Base-by-base conservation (phyloP, 2,329 filamentous ascomycete genomes). In the Dactylellina leptospora region DNA sequence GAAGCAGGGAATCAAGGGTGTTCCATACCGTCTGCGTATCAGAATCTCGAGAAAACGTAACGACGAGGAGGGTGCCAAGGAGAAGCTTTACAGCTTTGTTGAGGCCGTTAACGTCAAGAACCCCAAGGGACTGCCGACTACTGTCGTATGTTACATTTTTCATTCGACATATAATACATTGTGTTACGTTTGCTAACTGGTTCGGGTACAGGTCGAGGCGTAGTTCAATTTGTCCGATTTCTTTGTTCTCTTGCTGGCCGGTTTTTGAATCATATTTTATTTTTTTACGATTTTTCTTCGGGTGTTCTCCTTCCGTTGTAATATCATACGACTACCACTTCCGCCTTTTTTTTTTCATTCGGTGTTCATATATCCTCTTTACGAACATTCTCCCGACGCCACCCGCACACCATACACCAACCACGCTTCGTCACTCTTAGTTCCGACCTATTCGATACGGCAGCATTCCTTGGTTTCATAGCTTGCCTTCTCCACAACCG, bases 21-120 rank as follows among this genome's bases (percentile, higher is more conserved):
- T 97, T 78, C 92, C 93, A 78, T 97, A 90, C 90, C 90, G 96
- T 84, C 87, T 99, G 79, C 93, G 95, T 81, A 89, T 99, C 81
- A 92, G 96, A 85, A 97, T 99, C 85, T 96, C 92, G 82, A 92
- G 95, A 85, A 96, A 96, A 89, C 92, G 95, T 88, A 99, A 99
- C 86, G 95, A 99, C 84, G 95, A 97, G 87, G 95, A 99, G 86
- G 92, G 91, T 80, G 95, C 96, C 82, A 96, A 96, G 87, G 92
- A 99, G 89, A 96, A 96, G 88, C 89, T 99, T 78, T 99, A 97
- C 90, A 95, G 90, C 84, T 97, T 96, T 85, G 95, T 99, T 79
- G 93, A 99, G 89, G 95, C 95, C 79, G 95, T 99, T 82, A 97
- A 97, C 84, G 93, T 97, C 82, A 96, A 97, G 91, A 90, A 96